Evolutionary conservation across 805 yeast genomes (phyloP).

Genomic region (Tetrapisispora namnaoensis): DNA sequence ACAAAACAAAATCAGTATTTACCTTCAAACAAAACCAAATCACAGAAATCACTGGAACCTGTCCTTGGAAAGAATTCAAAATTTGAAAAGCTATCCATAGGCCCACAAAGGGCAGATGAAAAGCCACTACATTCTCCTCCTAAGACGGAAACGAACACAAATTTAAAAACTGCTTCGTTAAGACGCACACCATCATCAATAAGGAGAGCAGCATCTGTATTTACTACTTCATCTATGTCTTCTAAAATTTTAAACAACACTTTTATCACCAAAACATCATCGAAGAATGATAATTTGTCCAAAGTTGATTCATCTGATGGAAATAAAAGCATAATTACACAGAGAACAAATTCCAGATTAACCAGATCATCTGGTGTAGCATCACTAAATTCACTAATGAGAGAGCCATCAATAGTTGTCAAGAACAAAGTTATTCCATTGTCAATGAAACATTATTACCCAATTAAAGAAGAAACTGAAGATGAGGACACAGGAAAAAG

Average conservation of each 20-base stretch:
- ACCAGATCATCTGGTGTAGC: slow-evolving; percentile 22
- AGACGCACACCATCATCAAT: slow-evolving; percentile 30
- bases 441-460: slow-evolving; percentile 19
- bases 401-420: slow-evolving; percentile 30
- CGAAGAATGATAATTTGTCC: background rate
- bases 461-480: slow-evolving; percentile 14
- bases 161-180: slow-evolving; percentile 13
- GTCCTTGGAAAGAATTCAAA: slow-evolving; percentile 5
- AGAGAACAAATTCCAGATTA: slow-evolving; percentile 3
- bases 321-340: background rate
- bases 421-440: slow-evolving; percentile 28
- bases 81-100: background rate
- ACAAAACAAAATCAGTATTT: slow-evolving; percentile 20
- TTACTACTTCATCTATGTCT: slow-evolving; percentile 12
- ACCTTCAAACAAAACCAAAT: slow-evolving; percentile 3
- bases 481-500: slow-evolving; percentile 6
- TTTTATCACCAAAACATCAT: background rate
- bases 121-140: background rate
- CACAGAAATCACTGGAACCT: slow-evolving; percentile 15
- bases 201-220: slow-evolving; percentile 29
- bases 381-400: slow-evolving; percentile 20
- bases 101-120: background rate
- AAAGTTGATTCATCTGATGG: background rate
- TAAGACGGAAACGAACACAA: background rate
- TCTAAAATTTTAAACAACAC: background rate